Evolutionary conservation across 495 filamentous ascomycete species (phyloP).

Genomic region (Staphylotrichum longicolle): DNA sequence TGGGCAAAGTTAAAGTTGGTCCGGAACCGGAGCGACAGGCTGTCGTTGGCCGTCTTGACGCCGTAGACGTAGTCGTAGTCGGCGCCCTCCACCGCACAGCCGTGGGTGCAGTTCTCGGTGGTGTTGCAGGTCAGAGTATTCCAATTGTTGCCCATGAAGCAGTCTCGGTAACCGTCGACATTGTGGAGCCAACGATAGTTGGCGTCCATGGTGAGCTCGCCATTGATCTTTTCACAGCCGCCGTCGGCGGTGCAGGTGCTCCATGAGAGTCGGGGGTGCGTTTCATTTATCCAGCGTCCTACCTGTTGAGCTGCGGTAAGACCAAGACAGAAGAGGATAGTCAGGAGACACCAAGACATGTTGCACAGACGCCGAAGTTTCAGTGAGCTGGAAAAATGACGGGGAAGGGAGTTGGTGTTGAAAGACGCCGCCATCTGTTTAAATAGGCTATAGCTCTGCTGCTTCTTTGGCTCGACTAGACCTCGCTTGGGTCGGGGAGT

Average conservation of each 20-base stretch:
- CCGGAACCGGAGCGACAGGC: conserved; percentile 46
- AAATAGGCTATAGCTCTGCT: neutral
- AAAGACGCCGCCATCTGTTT: neutral
- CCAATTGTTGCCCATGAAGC: conserved; percentile 45
- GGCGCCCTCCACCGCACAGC: conserved; percentile 46
- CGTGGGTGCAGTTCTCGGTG: conserved; percentile 39
- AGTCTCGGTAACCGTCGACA: conserved; percentile 33
- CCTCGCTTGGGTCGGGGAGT: neutral
- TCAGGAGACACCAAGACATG: conserved; percentile 18
- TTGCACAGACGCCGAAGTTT: neutral
- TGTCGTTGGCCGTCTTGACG: conserved; percentile 38
- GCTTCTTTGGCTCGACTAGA: conserved; percentile 15
- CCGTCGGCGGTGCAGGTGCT: conserved; percentile 49
- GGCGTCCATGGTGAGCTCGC: conserved; percentile 41
- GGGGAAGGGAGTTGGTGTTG: neutral
- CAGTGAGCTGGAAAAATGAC: too few species aligned
- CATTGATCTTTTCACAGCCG: conserved; percentile 43
- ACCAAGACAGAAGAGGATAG: neutral
- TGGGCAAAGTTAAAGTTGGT: conserved; percentile 45
- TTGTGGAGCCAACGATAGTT: conserved; percentile 51
- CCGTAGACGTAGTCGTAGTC: conserved; percentile 43
- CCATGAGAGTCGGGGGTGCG: conserved; percentile 56
- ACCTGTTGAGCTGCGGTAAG: conserved; percentile 48
- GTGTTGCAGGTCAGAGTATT: conserved; percentile 32
- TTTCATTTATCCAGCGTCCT: conserved; percentile 50